Conservation (phyloP, 2,329 filamentous ascomycete genomes). For the Beauveria medogensis region DNA sequence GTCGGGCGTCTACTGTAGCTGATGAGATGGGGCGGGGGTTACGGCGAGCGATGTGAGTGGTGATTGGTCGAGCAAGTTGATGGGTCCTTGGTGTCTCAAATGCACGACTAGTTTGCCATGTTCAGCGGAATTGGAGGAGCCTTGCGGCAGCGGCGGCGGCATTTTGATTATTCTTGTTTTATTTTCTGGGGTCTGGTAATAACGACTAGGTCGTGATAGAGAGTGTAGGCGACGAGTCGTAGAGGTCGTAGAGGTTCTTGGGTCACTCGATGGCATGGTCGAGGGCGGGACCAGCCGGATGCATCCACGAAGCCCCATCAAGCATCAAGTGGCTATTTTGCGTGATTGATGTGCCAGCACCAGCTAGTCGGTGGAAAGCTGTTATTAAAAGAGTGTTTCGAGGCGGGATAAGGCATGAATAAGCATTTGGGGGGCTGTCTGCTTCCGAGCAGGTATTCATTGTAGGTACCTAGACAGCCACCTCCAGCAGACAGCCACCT, state of each 20-base stretch:
- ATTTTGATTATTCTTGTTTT: not conserved
- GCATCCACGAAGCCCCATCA: not conserved
- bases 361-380: too few species aligned
- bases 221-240: not conserved
- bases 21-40: not conserved
- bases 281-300: not conserved
- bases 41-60: too few species aligned
- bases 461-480: too few species aligned
- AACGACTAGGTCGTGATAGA: too few species aligned
- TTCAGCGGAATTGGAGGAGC: not conserved
- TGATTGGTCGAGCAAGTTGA: not conserved
- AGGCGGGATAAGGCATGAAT: too few species aligned
- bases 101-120: conserved; percentile 1
- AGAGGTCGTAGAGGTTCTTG: conserved; percentile 2
- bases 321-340: not conserved
- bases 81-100: not conserved
- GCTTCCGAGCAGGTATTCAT: too few species aligned
- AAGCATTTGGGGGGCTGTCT: too few species aligned
- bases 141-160: not conserved
- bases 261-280: not conserved
- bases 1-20: not conserved
- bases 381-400: too few species aligned
- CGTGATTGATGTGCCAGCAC: not conserved
- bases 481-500: too few species aligned
- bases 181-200: not conserved